Evolutionary conservation across 116 monocot genomes (phyloP).

Genomic region (Zostera marina): DNA sequence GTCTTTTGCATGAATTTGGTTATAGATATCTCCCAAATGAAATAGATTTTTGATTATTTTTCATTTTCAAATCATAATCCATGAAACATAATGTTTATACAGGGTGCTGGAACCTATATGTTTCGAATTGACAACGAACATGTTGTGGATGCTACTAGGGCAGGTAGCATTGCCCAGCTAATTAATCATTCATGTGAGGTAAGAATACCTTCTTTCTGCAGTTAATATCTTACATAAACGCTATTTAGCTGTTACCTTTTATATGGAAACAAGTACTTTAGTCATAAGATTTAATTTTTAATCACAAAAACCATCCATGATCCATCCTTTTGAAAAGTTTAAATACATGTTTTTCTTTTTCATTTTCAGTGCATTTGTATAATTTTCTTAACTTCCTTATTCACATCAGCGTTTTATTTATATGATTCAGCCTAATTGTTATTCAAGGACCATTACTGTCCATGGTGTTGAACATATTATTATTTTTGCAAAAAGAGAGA

Average conservation of each 20-base stretch:
- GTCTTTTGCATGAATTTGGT: too few relatives aligned
- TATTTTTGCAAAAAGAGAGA: constrained; percentile 99
- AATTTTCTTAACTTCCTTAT: neutral
- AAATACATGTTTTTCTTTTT: neutral
- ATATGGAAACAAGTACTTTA: too few relatives aligned
- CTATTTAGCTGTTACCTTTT: too few relatives aligned
- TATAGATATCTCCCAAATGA: too few relatives aligned
- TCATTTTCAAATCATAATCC: too few relatives aligned
- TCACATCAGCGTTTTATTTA: neutral
- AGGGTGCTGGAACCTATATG: constrained; percentile 99
- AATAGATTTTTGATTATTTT: too few relatives aligned
- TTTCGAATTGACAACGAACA: constrained; percentile 91
- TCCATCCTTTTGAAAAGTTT: too few relatives aligned
- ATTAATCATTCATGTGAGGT: constrained; percentile 99
- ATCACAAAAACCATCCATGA: too few relatives aligned
- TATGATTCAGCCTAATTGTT: constrained; percentile 84
- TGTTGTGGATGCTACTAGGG: constrained; percentile 94
- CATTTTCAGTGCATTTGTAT: neutral
- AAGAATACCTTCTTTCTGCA: constrained; percentile 8
- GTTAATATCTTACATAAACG: too few relatives aligned
- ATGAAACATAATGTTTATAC: neutral
- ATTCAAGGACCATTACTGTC: constrained; percentile 85
- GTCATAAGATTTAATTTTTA: too few relatives aligned
- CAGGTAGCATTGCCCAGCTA: constrained; percentile 94
- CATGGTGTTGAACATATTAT: constrained; percentile 83